Base-by-base conservation (phyloP, 1,284 basidiomycete species). In the Malassezia nana region DNA sequence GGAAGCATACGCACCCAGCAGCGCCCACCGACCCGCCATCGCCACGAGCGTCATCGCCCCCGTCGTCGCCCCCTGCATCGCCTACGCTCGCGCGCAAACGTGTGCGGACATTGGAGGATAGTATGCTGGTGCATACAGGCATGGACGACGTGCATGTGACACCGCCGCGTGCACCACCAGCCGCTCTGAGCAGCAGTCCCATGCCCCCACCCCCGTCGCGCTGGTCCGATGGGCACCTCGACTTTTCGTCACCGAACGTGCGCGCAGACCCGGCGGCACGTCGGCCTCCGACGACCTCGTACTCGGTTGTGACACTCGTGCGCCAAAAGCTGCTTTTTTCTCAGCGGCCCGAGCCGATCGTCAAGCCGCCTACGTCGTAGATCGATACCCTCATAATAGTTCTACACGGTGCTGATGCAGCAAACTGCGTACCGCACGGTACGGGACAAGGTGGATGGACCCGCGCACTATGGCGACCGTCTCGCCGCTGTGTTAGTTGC, bases 301-400 rank as follows among this genome's bases (percentile, higher is more conserved):
- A 52, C 45, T 60, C 70, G 25, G 63, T 73, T n/a, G 65, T 70
- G 32, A 67, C 52, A 30, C 55, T 73, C 1, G 60, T 73, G 52
- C 57, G 60, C 3, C 59, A 67, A 45, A 73, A 73, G 51, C 59
- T 73, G 29, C 55, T 73, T 4, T 70, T 70, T 38, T 57, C 62
- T 0, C 61, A 65, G 41, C 61, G 66, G 7, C 67, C 67, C 2
- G 67, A 70, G 43, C 67, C 67, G 15, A 63, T 70, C 30, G 65
- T 68, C 13, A 48, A 55, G 20, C 55, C 54, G 38, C 20, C 28
- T 28, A n/a, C 18, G 41, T 25, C 20, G 7, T 4, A 35, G 1
- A n/a, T 20, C 35, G 42, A 47, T 41, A 47, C 35, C 30, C 25
- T 40, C 57, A 72, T 8, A 72, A 45, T 24, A 72, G 38, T 5